Base-by-base conservation (phyloP, 306 rosid species). In the Styphnolobium japonicum region DNA sequence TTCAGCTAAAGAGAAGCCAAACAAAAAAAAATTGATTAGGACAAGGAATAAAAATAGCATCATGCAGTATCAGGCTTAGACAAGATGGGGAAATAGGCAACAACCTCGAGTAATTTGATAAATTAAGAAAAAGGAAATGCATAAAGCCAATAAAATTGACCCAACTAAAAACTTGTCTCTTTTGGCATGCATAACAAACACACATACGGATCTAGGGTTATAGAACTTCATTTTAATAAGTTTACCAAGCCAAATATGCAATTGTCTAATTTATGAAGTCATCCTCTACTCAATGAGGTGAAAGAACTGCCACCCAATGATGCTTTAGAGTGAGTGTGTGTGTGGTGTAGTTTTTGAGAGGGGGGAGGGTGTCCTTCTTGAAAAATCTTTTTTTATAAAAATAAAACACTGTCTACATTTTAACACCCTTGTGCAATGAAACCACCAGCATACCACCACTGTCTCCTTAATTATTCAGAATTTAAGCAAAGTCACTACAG, bases 1-100 rank as follows among this genome's bases (percentile, higher is more conserved):
- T 77, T 92, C 97, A 85, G 90, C 87, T 84, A 73, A 62, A n/a
- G 6, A 33, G 52, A 62, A 71, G 52, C 12, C 16, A 71, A 21
- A 69, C 10, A 55, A 37, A 25, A 2, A 27, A 39, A 55, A 27
- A 27, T 16, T 42, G 4, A 70, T 57, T 49, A 73, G 61, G 40
- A 76, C 51, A 85, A 18, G 39, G 34, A 56, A 23, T 23, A 55
- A 49, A 53, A 65, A 16, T 43, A 27, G 25, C 52, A 80, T 74
- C 49, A 42, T 40, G 40, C 49, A 18, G 7, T n/a, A 23, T 45
- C 27, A 48, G 4, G 6, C 31, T 66, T 16, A 55, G 4, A 45
- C 31, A 46, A 83, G 11, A 23, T 2, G 46, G 6, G 6, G 1
- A 69, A 40, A 69, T 39, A 53, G 36, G 25, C 11, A 76, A 76